phyloP scores from a whole-genome alignment of 345 rosid genomes.

The Aurinia saxatilis region DNA sequence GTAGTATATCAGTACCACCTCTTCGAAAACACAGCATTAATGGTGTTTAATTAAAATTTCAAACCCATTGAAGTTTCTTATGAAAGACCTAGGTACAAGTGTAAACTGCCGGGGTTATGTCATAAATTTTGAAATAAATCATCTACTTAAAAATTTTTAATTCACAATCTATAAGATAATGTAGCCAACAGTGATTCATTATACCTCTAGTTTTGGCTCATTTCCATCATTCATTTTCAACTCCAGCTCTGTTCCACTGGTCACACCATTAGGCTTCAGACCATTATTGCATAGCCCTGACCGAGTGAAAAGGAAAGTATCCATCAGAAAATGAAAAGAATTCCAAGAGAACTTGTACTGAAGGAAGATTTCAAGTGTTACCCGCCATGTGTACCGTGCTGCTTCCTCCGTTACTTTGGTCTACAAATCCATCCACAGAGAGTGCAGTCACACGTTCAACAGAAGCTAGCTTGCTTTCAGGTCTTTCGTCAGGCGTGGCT shows the following conservation, averaged over 20 bases:
- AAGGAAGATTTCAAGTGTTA: conserved; percentile 3
- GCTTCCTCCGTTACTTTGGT: conserved; percentile 8
- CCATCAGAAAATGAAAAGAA: not conserved
- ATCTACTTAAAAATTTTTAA: not conserved
- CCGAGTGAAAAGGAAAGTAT: conserved; percentile 6
- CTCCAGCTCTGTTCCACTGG: conserved; percentile 39
- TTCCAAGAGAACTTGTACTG: not conserved
- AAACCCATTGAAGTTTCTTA: not conserved
- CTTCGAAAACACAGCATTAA: not conserved
- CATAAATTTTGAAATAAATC: not conserved
- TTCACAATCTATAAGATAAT: not conserved
- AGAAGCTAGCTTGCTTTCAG: conserved; percentile 10
- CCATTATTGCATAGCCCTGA: conserved; percentile 44
- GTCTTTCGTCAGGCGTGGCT: conserved; percentile 40
- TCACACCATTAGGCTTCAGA: conserved; percentile 44
- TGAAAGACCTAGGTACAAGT: not conserved
- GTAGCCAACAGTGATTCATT: not conserved
- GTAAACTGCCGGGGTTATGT: not conserved
- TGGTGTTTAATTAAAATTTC: not conserved
- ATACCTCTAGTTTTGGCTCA: conserved; percentile 56
- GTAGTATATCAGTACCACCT: conserved; percentile 9
- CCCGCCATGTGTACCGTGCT: not conserved
- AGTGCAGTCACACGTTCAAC: not conserved
- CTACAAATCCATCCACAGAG: conserved; percentile 1
- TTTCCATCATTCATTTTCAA: conserved; percentile 44